These are phyloP conservation scores for Maudiozyma turicensis DNA, from an alignment of 805 yeast species.

Conservation along the genomic window DNA sequence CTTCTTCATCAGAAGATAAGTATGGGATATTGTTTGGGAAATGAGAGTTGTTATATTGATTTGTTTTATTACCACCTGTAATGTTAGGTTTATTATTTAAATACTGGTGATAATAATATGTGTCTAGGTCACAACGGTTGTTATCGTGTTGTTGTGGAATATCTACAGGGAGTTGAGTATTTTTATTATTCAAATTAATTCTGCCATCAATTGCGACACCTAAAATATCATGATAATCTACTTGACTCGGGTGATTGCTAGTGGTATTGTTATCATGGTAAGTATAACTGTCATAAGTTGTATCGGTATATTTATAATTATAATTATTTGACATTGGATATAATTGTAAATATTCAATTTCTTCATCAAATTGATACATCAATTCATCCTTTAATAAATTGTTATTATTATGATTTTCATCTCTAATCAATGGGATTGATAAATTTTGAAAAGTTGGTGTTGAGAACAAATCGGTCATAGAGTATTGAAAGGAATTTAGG, in stretches of 20 bases:
- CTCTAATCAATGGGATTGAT: not conserved
- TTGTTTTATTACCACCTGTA: not conserved
- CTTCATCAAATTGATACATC: slow-evolving; percentile 1
- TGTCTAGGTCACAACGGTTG: not conserved
- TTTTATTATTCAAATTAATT: not conserved
- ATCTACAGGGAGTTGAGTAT: not conserved
- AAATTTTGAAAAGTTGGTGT: not conserved
- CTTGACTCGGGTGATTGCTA: not conserved
- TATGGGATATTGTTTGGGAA: not conserved
- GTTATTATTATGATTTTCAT: not conserved
- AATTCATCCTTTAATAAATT: not conserved
- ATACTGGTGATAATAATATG: not conserved
- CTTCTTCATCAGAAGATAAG: not conserved
- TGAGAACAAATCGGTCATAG: not conserved
- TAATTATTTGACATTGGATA: not conserved
- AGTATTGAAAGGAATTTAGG: not conserved
- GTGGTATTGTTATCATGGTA: not conserved
- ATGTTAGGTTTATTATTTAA: not conserved
- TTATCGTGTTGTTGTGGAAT: not conserved
- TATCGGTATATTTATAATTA: not conserved
- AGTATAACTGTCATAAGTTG: not conserved
- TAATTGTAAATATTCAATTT: not conserved
- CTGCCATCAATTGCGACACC: not conserved
- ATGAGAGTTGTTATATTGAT: not conserved
- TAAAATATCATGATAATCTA: not conserved